Percentiles rank a stretch among this genome's conserved stretches.
Evolutionary conservation across 176 grass and related monocot species (phyloP).

Genomic region (Triticum dicoccoides): DNA sequence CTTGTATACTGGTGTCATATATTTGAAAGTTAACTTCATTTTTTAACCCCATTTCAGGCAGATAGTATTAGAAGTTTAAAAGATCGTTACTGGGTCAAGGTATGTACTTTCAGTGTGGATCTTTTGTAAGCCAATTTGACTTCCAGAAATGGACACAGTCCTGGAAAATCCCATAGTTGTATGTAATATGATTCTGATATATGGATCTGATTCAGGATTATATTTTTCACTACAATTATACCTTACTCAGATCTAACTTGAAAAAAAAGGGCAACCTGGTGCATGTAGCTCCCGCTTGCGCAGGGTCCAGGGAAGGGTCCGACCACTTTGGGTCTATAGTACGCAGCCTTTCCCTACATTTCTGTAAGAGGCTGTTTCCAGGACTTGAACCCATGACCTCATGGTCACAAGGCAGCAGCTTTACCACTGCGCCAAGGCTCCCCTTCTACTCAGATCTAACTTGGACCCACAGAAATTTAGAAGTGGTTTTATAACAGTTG

Average conservation of each 20-base stretch:
- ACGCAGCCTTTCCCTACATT: too few relatives aligned
- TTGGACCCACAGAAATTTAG: neutral
- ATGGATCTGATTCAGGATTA: neutral
- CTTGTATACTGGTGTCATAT: neutral
- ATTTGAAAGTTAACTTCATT: constrained; percentile 7
- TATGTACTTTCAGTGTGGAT: constrained; percentile 39
- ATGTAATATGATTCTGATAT: neutral
- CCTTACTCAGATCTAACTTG: neutral
- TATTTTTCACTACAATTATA: neutral
- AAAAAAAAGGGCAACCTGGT: too few relatives aligned
- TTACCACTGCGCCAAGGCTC: too few relatives aligned
- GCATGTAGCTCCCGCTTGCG: too few relatives aligned
- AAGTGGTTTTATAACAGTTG: neutral
- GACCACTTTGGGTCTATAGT: too few relatives aligned
- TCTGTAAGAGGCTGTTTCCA: too few relatives aligned
- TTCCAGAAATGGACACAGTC: neutral
- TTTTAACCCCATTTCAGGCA: constrained; percentile 42
- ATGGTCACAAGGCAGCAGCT: too few relatives aligned
- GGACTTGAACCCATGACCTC: too few relatives aligned
- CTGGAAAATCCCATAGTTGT: neutral
- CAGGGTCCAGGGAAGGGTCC: too few relatives aligned
- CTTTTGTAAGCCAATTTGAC: neutral
- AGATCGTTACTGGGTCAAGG: constrained; percentile 94
- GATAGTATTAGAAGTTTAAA: constrained; percentile 62
- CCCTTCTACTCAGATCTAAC: neutral